Base-by-base conservation (phyloP, 495 filamentous ascomycete genomes). In the Neurospora terricola region DNA sequence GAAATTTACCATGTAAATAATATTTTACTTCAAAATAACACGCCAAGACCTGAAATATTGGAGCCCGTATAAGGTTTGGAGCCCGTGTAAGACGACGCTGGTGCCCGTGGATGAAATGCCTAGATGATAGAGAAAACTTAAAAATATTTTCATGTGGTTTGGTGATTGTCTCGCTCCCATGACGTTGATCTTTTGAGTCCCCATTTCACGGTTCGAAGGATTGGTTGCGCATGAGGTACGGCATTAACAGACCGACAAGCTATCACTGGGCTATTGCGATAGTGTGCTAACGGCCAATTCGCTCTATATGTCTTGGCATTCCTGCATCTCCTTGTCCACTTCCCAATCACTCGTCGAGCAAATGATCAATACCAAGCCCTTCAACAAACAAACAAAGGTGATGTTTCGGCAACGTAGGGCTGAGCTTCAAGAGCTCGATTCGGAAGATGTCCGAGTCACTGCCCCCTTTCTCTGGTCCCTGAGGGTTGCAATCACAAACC, bases 231-330 rank as follows among this genome's bases (percentile, higher is more conserved):
- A 0, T 21, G 10, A 5, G n/a, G 10, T 21, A 18, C 11, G 18
- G 2, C 7, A 9, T 54, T 54, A 59, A 59, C 10, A 14, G 18
- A 27, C 21, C 12, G 4, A 5, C 3, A 0, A 0, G 21, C 1
- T 6, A 4, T 11, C 0, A 0, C 1, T 3, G 45, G 23, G 1
- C 5, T 27, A 2, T 6, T 0, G 21, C 10, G 23, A 30, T 62
- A 62, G 54, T 62, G 14, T 0, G 0, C 8, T 34, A 62, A 30
- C 27, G 7, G 23, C 1, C 0, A 11, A 2, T 10, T 10, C 12
- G 16, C 5, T 14, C 30, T 59, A 4, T 8, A 3, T 30, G 11
- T 48, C 43, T 54, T 27, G 45, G 45, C 48, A 30, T 16, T 3
- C 23, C 23, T 34, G 54, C 23, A 30, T 5, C 23, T 27, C 12